Base-by-base conservation (phyloP, 1,139 yeast genomes). In the Suhomyces terraborum region DNA sequence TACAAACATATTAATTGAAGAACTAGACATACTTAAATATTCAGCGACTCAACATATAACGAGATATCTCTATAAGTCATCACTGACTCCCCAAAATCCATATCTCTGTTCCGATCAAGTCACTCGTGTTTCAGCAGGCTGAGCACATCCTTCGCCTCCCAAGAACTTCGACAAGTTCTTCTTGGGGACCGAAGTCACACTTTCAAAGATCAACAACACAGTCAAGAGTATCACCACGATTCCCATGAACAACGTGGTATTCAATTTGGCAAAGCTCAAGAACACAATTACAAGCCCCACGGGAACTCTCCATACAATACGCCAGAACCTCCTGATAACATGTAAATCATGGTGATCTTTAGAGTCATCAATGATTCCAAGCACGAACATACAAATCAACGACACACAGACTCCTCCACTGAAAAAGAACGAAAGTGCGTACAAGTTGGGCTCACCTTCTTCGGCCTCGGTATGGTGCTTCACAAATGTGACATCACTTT, bases 371-470 rank as follows among this genome's bases (percentile, higher is more conserved):
- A 67, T 46, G 9, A 67, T 43, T 0, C 76, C 79, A 24, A 75
- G 47, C 2, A 65, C 44, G 23, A 62, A 62, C 49, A 74, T 54
- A 25, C 62, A 55, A 5, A 65, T 28, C 32, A 76, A 56, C 0
- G 76, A 58, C 10, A 73, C 66, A 42, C 72, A 66, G 4, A 77
- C 49, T 2, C 81, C 80, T 2, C 80, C 81, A 4, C 78, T 69
- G 48, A 75, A 73, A 53, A 65, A 75, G 44, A 76, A 71, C 8
- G 75, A 62, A 25, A 75, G 59, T 1, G 73, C 76, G 36, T 63
- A 61, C 47, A 67, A 52, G 27, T 51, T 52, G 6, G 53, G 49
- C 20, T 52, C 58, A 24, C 58, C 55, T 5, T 48, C 54, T 26
- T 58, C 68, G 33, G 58, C 66, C 30, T 54, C 66, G 4, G 22